These are phyloP conservation scores for Megacollybia marginata DNA, from an alignment of 768 basidiomycete genomes.

Conservation along the genomic window DNA sequence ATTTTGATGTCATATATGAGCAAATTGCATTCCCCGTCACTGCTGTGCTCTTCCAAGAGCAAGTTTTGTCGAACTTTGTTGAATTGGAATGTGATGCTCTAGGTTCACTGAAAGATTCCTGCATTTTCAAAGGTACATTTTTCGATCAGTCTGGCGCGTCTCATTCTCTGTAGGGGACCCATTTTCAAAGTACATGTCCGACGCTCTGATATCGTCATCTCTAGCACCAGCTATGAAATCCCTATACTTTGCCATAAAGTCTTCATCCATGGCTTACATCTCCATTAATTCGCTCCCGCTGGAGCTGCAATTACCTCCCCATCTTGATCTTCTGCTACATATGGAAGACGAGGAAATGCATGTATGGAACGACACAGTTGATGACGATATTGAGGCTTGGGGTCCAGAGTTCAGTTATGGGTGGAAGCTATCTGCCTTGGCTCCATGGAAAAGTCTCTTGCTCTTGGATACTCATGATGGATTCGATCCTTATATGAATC, in stretches of 20 bases:
- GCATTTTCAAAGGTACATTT: slow-evolving; percentile 50
- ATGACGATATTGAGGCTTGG: slow-evolving; percentile 47
- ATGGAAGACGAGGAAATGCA: slow-evolving; percentile 53
- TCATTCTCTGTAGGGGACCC: slow-evolving; percentile 39
- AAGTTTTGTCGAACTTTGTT: slow-evolving; percentile 81
- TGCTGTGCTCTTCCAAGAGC: slow-evolving; percentile 88
- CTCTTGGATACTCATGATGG: slow-evolving; percentile 57
- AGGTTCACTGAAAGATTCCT: slow-evolving; percentile 63
- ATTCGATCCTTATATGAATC: slow-evolving; percentile 51
- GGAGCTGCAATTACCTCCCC: slow-evolving; percentile 82
- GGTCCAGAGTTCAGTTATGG: slow-evolving; percentile 63
- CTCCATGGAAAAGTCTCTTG: slow-evolving; percentile 90
- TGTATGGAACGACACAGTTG: slow-evolving; percentile 39
- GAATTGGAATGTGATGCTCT: slow-evolving; percentile 73
- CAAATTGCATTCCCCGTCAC: slow-evolving; percentile 87
- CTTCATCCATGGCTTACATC: slow-evolving; percentile 68
- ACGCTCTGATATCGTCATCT: slow-evolving; percentile 59
- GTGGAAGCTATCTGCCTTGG: slow-evolving; percentile 65
- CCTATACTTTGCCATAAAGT: slow-evolving; percentile 74
- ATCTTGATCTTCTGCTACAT: slow-evolving; percentile 65
- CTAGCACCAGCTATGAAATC: slow-evolving; percentile 75
- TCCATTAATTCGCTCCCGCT: slow-evolving; percentile 73
- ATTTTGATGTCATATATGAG: slow-evolving; percentile 83
- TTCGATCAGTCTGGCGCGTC: slow-evolving; percentile 1
- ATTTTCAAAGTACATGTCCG: slow-evolving; percentile 46